Base-by-base conservation (phyloP, 2,329 filamentous ascomycete species). In the Ophiostoma pallidulum region DNA sequence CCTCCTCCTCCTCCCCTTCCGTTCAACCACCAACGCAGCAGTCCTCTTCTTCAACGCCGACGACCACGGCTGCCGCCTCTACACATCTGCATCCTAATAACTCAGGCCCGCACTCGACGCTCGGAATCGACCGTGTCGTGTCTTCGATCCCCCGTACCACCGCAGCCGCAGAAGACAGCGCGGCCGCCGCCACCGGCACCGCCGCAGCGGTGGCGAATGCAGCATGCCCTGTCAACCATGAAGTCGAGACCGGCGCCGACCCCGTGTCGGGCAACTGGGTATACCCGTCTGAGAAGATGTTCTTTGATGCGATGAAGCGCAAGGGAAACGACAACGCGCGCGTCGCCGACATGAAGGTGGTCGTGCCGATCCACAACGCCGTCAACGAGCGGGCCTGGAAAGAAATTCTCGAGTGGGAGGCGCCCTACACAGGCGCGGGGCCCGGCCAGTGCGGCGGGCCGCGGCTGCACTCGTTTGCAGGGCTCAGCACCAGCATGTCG, bases 341-440 rank as follows among this genome's bases (percentile, higher is more conserved):
- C 13, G 78, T 77, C 0, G 70, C 74, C 6, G 89, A 95, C 66
- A 96, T 96, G 83, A 82, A 78, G 59, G 86, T 86, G 29, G 90
- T 97, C 29, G 90, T 97, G 47, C 92, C 89, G 3, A 97, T 97
- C 59, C 92, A 98, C 69, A 98, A 98, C 63, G 92, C 92, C 38
- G 92, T 98, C 53, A 98, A 98, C 66, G 92, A 98, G 75, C 75
- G 87, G 36, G 92, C 92, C 0, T 98, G 92, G 92, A 74, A 78
- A 53, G 86, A 97, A 68, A 97, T 98, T 55, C 79, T 86, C 57
- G 71, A 77, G 38, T 98, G 92, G 92, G 92, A 98, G 67, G 73
- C 70, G 37, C 84, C 82, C 0, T 86, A 77, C 51, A 65, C 64
- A 4, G 59, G 57, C 56, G 69, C 67, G 2, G 64, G 77, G 49